A percentile compares a stretch with the other conserved stretches of the same genome.
These are phyloP conservation scores for Gynandropsis gynandra DNA, from an alignment of 345 rosid species.

Conservation along the genomic window DNA sequence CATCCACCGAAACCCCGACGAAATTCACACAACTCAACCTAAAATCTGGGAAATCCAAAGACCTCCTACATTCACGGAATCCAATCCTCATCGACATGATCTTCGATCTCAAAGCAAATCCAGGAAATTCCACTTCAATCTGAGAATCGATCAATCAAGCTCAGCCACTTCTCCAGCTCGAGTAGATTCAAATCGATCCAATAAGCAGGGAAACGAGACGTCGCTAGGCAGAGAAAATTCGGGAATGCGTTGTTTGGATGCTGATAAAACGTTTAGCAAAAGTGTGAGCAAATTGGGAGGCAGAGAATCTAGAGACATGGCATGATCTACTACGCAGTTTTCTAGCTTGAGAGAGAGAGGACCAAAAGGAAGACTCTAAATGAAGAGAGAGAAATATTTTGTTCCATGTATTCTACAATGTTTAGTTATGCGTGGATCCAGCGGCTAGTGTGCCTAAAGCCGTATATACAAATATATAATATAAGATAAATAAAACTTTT, in stretches of 20 bases:
- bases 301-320: conserved; percentile 28
- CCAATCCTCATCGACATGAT: conserved; percentile 11
- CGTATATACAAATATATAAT: too few relatives aligned
- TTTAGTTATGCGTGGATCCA: too few relatives aligned
- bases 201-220: conserved; percentile 1
- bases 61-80: conserved; percentile 19
- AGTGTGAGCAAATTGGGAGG: conserved; percentile 22
- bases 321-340: conserved; percentile 35
- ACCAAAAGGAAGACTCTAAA: conserved; percentile 21
- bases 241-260: conserved; percentile 12
- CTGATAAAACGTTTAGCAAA: conserved; percentile 12
- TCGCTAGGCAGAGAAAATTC: neutral
- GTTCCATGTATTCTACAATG: too few relatives aligned
- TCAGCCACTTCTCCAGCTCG: conserved; percentile 12
- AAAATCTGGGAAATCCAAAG: conserved; percentile 3
- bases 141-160: neutral
- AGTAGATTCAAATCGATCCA: conserved; percentile 21
- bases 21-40: conserved; percentile 23
- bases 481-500: too few relatives aligned
- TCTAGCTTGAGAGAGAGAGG: conserved; percentile 26
- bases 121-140: conserved; percentile 17
- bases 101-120: conserved; percentile 24
- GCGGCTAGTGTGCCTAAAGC: too few relatives aligned
- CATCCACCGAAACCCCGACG: conserved; percentile 31
- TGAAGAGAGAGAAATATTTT: conserved; percentile 17